Evolutionary conservation across 805 yeast genomes (phyloP).

Genomic region (Ogataea sp.): DNA sequence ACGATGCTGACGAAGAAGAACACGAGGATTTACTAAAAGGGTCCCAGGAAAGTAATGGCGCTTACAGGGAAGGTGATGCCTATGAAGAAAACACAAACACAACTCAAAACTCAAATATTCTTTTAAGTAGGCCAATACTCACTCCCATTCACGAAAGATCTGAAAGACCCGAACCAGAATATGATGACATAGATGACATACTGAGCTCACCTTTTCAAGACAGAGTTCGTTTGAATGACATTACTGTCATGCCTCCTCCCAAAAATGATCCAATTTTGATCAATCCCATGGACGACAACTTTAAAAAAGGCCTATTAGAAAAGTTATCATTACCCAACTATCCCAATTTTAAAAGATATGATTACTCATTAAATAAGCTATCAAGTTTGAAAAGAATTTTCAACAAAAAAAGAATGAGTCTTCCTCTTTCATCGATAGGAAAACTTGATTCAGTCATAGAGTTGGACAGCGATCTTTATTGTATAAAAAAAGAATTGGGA

Average conservation of each 20-base stretch:
- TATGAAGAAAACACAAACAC: not conserved
- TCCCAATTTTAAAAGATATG: slow-evolving; percentile 3
- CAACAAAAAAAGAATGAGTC: slow-evolving; percentile 8
- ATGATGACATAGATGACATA: slow-evolving; percentile 8
- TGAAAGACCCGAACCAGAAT: not conserved
- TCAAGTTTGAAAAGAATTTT: slow-evolving; percentile 10
- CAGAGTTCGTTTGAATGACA: slow-evolving; percentile 11
- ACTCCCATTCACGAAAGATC: slow-evolving; percentile 5
- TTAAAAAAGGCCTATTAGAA: slow-evolving; percentile 31
- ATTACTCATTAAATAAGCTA: slow-evolving; percentile 6
- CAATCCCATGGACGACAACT: slow-evolving; percentile 33
- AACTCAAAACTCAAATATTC: not conserved
- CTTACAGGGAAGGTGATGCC: not conserved
- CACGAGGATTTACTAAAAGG: no score
- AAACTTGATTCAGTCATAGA: slow-evolving; percentile 33
- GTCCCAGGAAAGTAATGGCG: not conserved
- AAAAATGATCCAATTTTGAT: slow-evolving; percentile 9
- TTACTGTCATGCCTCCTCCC: not conserved
- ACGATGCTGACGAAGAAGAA: no score
- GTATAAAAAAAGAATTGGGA: slow-evolving; percentile 54
- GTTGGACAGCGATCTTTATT: slow-evolving; percentile 34
- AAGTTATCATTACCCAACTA: slow-evolving; percentile 28
- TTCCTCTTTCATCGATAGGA: slow-evolving; percentile 14
- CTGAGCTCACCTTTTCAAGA: slow-evolving; percentile 42
- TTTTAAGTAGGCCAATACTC: slow-evolving; percentile 2